phyloP scores from a whole-genome alignment of 805 yeast genomes.

The Metschnikowia drakensbergensis region DNA sequence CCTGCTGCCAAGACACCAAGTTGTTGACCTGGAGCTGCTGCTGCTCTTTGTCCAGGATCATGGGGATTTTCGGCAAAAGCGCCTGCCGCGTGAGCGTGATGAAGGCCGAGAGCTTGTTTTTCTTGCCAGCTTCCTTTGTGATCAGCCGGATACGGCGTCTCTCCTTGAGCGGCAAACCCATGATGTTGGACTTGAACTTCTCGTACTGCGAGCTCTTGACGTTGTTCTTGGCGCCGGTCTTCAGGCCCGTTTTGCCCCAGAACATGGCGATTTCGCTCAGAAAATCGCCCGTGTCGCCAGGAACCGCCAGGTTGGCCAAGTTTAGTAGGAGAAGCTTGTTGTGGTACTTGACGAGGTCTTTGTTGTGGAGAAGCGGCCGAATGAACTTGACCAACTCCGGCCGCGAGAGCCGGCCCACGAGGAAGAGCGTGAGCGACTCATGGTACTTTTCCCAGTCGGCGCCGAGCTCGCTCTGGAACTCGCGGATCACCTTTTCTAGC shows the following conservation, averaged over 20 bases:
- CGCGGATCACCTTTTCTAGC: constrained; percentile 53
- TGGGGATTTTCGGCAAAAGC: constrained; percentile 80
- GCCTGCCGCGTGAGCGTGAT: constrained; percentile 69
- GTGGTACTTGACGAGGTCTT: constrained; percentile 57
- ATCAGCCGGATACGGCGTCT: constrained; percentile 80
- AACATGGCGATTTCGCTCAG: constrained; percentile 40
- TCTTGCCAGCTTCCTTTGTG: constrained; percentile 77
- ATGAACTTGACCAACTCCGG: constrained; percentile 63
- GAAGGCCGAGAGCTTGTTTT: constrained; percentile 65
- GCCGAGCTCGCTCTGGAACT: constrained; percentile 71
- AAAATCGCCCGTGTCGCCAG: constrained; percentile 42
- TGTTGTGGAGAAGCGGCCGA: constrained; percentile 46
- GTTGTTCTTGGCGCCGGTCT: constrained; percentile 28
- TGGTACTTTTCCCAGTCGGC: constrained; percentile 84
- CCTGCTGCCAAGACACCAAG: constrained; percentile 86
- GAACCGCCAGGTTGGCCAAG: constrained; percentile 71
- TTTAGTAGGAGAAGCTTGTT: constrained; percentile 79
- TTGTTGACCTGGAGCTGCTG: constrained; percentile 45
- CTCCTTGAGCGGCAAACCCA: constrained; percentile 82
- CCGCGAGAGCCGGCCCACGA: constrained; percentile 76
- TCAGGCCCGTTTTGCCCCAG: constrained; percentile 49
- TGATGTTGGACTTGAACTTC: constrained; percentile 75
- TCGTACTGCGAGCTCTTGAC: constrained; percentile 71
- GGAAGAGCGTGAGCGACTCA: constrained; percentile 67
- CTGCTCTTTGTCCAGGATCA: constrained; percentile 49